A percentile compares a stretch with the other conserved stretches of the same genome.
Evolutionary conservation across 352 stramenopile genomes (phyloP).

Genomic region (Phytophthora idaei): DNA sequence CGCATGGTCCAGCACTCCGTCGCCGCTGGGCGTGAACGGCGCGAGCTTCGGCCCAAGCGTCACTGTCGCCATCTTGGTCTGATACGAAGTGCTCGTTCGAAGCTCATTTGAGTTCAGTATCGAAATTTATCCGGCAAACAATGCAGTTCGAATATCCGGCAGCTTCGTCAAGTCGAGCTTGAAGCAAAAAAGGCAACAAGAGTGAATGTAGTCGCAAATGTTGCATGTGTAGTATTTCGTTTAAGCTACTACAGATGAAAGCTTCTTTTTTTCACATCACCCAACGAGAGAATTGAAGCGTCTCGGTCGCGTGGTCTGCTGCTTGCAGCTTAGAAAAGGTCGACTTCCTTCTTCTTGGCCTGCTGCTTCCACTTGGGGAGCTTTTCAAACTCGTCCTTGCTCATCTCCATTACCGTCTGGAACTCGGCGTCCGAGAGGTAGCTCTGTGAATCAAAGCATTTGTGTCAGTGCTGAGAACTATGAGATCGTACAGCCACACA

Average conservation of each 20-base stretch:
- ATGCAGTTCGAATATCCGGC: constrained; percentile 20
- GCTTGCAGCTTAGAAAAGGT: constrained; percentile 75
- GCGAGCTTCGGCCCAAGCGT: constrained; percentile 63
- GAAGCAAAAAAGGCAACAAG: constrained; percentile 11
- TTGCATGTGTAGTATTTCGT: constrained; percentile 26
- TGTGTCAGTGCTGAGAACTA: constrained; percentile 35
- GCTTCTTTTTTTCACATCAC: constrained; percentile 17
- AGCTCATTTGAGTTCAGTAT: constrained; percentile 25
- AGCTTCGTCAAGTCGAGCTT: constrained; percentile 10
- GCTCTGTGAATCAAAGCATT: constrained; percentile 12
- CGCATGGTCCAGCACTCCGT: constrained; percentile 63
- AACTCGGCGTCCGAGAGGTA: constrained; percentile 89
- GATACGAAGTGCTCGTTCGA: constrained; percentile 5
- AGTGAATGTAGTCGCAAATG: neutral
- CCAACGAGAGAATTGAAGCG: constrained; percentile 3
- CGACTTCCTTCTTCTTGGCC: constrained; percentile 86
- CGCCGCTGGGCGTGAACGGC: constrained; percentile 80
- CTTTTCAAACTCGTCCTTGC: constrained; percentile 61
- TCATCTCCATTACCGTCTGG: constrained; percentile 63
- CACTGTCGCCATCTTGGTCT: constrained; percentile 16
- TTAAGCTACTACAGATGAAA: constrained; percentile 20
- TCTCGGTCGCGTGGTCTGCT: neutral
- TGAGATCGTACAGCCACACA: constrained; percentile 13
- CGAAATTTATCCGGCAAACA: constrained; percentile 1
- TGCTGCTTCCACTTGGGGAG: constrained; percentile 90